These are phyloP conservation scores for Ogataea corticis DNA, from an alignment of 805 yeast species.

Conservation along the genomic window DNA sequence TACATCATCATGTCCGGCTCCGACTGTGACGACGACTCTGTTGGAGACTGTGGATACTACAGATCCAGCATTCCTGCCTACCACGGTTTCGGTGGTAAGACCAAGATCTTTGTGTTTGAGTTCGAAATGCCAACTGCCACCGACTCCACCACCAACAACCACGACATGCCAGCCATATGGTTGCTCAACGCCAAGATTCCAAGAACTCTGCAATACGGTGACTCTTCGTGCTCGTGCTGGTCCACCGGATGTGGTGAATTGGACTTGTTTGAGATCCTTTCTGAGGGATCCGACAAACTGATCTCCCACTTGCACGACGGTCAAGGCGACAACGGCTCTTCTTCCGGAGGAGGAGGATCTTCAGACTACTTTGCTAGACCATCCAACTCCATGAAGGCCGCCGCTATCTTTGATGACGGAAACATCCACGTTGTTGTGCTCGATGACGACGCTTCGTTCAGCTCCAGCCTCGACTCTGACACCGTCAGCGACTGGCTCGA, in stretches of 20 bases:
- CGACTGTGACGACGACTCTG: conserved; percentile 50
- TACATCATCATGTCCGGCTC: conserved; percentile 76
- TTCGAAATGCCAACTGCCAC: conserved; percentile 82
- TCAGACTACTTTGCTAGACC: conserved; percentile 90
- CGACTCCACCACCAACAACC: conserved; percentile 53
- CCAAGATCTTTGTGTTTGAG: conserved; percentile 89
- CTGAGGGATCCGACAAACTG: conserved; percentile 71
- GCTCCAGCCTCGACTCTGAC: conserved; percentile 49
- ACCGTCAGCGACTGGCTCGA: conserved; percentile 64
- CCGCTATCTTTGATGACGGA: conserved; percentile 72
- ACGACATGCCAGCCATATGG: conserved; percentile 99
- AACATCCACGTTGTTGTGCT: conserved; percentile 60
- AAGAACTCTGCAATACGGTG: conserved; percentile 94
- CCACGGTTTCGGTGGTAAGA: conserved; percentile 86
- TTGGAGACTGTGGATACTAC: conserved; percentile 77
- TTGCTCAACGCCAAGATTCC: conserved; percentile 93
- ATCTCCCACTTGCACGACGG: conserved; percentile 82
- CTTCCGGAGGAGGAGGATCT: conserved; percentile 77
- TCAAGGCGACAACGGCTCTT: conserved; percentile 61
- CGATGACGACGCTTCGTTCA: conserved; percentile 52
- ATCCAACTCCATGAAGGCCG: conserved; percentile 79
- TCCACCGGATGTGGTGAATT: conserved; percentile 95
- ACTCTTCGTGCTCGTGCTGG: conserved; percentile 91
- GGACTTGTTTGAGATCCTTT: conserved; percentile 87
- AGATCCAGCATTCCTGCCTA: conserved; percentile 86